Evolutionary conservation across 768 basidiomycete genomes (phyloP).

Genomic region (Termitomyces sp.): DNA sequence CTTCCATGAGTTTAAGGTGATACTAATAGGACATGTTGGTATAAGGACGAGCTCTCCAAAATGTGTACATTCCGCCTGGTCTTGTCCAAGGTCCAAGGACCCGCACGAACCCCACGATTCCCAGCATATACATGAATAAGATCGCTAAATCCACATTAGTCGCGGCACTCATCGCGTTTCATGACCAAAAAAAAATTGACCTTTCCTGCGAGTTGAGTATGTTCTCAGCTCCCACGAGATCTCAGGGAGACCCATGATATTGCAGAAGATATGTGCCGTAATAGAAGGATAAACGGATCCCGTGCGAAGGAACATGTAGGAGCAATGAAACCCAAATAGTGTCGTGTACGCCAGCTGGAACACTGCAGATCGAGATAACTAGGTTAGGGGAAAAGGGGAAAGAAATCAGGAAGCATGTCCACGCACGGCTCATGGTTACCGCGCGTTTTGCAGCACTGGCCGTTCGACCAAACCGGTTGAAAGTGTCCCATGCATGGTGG

Average conservation of each 20-base stretch:
- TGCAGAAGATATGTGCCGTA: conserved; percentile 86
- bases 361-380: conserved; percentile 34
- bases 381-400: not conserved
- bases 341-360: conserved; percentile 91
- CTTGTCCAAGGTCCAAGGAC: conserved; percentile 50
- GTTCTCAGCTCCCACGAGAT: conserved; percentile 47
- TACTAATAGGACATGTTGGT: conserved; percentile 11
- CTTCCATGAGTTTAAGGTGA: not conserved
- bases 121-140: conserved; percentile 46
- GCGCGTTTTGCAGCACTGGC: conserved; percentile 60
- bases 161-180: conserved; percentile 3
- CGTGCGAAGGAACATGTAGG: conserved; percentile 83
- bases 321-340: conserved; percentile 83
- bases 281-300: conserved; percentile 77
- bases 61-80: conserved; percentile 34
- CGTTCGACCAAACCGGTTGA: conserved; percentile 67
- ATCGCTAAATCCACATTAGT: conserved; percentile 38
- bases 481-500: conserved; percentile 90
- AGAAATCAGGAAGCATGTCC: not conserved
- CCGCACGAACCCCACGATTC: conserved; percentile 52
- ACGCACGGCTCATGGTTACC: conserved; percentile 47
- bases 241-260: conserved; percentile 87
- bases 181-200: conserved; percentile 34
- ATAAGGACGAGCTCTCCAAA: conserved; percentile 30
- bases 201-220: conserved; percentile 44